A percentile compares a stretch with the other conserved stretches of the same genome.
Evolutionary conservation across 176 grass and related monocot species (phyloP).

Genomic region (Urochloa ruziziensis): DNA sequence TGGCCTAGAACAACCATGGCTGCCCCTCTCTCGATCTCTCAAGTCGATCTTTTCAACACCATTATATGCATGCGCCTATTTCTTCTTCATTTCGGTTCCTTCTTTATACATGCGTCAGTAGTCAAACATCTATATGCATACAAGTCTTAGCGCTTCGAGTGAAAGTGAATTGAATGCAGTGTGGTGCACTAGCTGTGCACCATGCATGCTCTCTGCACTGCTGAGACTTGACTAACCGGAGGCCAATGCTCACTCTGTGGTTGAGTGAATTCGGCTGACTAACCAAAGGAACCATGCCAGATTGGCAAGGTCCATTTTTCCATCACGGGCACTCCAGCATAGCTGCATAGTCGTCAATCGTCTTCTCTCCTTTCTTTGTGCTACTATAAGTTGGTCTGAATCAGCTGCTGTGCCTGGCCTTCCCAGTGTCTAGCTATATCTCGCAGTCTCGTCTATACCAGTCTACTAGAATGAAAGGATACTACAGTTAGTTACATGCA

Average conservation of each 20-base stretch:
- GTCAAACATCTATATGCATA: conserved; percentile 19
- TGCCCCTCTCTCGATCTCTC: neutral
- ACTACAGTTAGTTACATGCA: neutral
- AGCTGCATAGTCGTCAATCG: neutral
- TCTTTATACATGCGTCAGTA: neutral
- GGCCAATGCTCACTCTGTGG: conserved; percentile 13
- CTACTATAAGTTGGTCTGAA: too few relatives aligned
- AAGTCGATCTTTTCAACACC: neutral
- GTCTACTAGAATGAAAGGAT: neutral
- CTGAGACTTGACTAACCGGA: conserved; percentile 8
- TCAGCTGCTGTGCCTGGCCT: neutral
- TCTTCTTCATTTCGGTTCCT: neutral
- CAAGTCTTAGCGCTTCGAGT: neutral
- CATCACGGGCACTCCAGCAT: neutral
- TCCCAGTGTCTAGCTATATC: neutral
- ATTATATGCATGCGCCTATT: neutral
- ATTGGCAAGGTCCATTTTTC: conserved; percentile 31
- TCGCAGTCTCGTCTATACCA: neutral
- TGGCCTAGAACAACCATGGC: conserved; percentile 35
- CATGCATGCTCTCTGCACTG: neutral
- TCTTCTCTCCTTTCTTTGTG: neutral
- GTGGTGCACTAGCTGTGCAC: neutral
- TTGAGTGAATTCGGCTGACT: conserved; percentile 30
- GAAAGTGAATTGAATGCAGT: neutral
- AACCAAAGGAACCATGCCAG: neutral